Base-by-base conservation (phyloP, 2,329 filamentous ascomycete species). In the Chaetothyriales sp. region DNA sequence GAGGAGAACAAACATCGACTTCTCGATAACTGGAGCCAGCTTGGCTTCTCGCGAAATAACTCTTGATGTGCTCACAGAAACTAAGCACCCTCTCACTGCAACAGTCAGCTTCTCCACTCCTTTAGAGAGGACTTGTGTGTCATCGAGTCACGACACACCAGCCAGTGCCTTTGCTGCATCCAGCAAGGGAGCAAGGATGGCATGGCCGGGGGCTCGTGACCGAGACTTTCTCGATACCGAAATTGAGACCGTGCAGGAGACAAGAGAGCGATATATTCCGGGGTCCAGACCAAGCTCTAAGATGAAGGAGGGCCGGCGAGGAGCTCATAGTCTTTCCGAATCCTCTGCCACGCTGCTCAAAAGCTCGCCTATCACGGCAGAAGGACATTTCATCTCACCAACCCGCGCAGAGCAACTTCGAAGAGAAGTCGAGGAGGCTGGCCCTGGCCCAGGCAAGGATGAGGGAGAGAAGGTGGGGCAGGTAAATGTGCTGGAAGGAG, bases 341-440 rank as follows among this genome's bases (percentile, higher is more conserved):
- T 51, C 55, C 45, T 55, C 51, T 15, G 45, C 55, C n/a, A 46
- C 50, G n/a, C 39, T 50, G 5, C 51, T 51, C 18, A 28, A 44
- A 46, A 47, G 51, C 43, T 50, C 53, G 12, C 48, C 52, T n/a
- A 43, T 57, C 42, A 49, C 48, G 9, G 55, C 50, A 8, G 42
- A 48, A 47, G 55, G 55, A 42, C 50, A 51, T 26, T 48, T 57
- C 42, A 55, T 57, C 22, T 48, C 47, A 32, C 49, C 50, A 15
- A n/a, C 44, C 39, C 55, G 53, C 22, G 36, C 52, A 15, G 51
- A 49, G 22, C 18, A 48, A 20, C 43, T n/a, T 18, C 47, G 48
- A 25, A n/a, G 36, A 18, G 46, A 43, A 19, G 25, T 43, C 18
- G 47, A 53, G 12, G 39, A 28, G 26, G 3, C 32, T 39, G 32